A percentile compares a stretch with the other conserved stretches of the same genome.
phyloP scores from a whole-genome alignment of 2,329 filamentous ascomycete species.

The Chaetomium olivaceum region DNA sequence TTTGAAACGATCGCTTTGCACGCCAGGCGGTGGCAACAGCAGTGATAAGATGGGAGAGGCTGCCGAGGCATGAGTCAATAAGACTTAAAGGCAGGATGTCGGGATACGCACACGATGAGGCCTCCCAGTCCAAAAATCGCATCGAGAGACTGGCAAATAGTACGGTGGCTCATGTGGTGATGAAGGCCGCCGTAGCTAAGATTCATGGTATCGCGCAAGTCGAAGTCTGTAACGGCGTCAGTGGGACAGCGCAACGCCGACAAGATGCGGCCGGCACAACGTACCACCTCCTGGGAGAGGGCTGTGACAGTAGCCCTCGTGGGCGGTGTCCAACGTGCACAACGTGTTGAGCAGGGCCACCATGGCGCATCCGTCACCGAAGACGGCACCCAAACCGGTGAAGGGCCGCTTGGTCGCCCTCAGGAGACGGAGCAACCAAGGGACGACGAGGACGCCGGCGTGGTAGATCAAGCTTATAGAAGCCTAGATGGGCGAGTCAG shows the following conservation, averaged over 20 bases:
- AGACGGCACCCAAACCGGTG: constrained; percentile 27
- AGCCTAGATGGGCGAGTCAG: constrained; percentile 24
- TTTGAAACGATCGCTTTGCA: constrained; percentile 3
- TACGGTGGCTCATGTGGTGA: constrained; percentile 2
- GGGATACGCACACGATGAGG: constrained; percentile 17
- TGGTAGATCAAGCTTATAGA: constrained; percentile 30
- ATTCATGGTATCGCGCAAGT: not conserved
- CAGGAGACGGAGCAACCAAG: constrained; percentile 27
- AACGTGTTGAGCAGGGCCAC: constrained; percentile 32
- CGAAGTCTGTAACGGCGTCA: constrained; percentile 16
- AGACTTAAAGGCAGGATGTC: not conserved
- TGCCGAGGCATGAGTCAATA: not conserved
- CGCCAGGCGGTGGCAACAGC: constrained; percentile 17
- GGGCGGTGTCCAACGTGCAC: constrained; percentile 16
- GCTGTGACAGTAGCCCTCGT: constrained; percentile 21
- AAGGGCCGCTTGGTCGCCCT: constrained; percentile 25
- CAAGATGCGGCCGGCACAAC: not conserved
- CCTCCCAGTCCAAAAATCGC: constrained; percentile 16
- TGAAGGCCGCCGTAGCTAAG: not conserved
- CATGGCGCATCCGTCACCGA: constrained; percentile 31
- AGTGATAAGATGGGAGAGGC: constrained; percentile 13
- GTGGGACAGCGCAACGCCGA: not conserved
- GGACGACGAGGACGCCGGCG: constrained; percentile 26
- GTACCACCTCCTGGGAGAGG: constrained; percentile 1
- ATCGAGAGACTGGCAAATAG: constrained; percentile 18